Conservation (phyloP, 2,329 filamentous ascomycete species). For the Trichoderma guizhouense region DNA sequence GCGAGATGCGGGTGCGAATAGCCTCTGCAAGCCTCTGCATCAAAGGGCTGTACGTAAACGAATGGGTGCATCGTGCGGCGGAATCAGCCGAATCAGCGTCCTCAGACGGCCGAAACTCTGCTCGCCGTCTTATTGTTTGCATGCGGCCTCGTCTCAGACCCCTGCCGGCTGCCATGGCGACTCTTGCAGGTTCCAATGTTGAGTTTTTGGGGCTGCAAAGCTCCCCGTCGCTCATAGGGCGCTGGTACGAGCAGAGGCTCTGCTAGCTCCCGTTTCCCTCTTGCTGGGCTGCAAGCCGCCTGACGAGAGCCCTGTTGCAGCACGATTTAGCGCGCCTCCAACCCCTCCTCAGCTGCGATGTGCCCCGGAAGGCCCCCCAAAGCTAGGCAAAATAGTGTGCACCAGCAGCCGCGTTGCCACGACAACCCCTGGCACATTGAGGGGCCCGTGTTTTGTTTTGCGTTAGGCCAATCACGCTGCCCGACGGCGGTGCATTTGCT, state of each 20-base stretch:
- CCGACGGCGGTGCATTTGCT: constrained; percentile 21
- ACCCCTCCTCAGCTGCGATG: constrained; percentile 15
- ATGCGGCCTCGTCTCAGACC: constrained; percentile 20
- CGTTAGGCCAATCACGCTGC: constrained; percentile 29
- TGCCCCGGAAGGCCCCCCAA: constrained; percentile 1
- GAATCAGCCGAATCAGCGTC: constrained; percentile 11
- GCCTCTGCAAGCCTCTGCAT: constrained; percentile 7
- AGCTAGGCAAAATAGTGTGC: constrained; percentile 1
- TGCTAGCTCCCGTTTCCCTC: neutral
- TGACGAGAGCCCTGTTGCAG: neutral
- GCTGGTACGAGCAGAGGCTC: neutral
- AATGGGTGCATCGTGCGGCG: constrained; percentile 4
- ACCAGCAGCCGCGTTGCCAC: constrained; percentile 22
- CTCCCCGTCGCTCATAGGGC: neutral
- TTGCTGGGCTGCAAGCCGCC: constrained; percentile 6
- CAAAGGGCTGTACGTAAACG: neutral
- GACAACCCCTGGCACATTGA: constrained; percentile 26
- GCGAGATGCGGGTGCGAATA: constrained; percentile 11
- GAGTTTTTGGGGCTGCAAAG: neutral
- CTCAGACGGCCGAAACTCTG: neutral
- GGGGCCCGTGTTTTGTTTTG: constrained; percentile 32
- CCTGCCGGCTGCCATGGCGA: constrained; percentile 25
- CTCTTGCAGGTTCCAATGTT: constrained; percentile 2
- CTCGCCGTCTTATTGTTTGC: constrained; percentile 19
- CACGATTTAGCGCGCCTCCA: constrained; percentile 16